Evolutionary conservation across 1,284 basidiomycete genomes (phyloP), one percentile per base, ranked within the genome.

Genomic region (Tilletia caries): DNA sequence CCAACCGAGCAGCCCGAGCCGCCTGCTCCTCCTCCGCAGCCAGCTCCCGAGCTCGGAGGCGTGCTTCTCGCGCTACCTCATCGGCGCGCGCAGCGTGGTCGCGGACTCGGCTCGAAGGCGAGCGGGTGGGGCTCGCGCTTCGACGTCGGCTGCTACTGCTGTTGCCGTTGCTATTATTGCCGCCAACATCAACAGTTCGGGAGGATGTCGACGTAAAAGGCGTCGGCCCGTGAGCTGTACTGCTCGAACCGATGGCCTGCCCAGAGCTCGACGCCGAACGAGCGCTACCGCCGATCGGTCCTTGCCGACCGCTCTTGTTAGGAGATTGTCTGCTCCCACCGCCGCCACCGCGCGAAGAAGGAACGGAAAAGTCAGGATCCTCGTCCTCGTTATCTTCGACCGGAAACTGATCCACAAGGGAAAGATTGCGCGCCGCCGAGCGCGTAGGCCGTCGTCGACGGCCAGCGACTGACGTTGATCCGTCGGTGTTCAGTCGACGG

Each of bases 301-400:
- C 15, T 15, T 15, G 37, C 37, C 8, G 37, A 41, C 37, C 15
- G 10, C 10, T 15, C 15, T 15, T 41, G 10, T 1, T 41, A 10
- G 10, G 37, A 10, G 37, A 15, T 6, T 15, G 8, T 15, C 37
- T 10, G 37, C 15, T 41, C 37, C 37, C 0, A 6, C 15, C 37
- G 15, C 15, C 0, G 10, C 15, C 37, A 41, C 15, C 10, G 37
- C 15, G 37, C 37, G 10, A 15, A 6, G 37, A 10, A 41, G 8
- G 15, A 10, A 10, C 8, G 8, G 37, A 41, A 6, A 34, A 34
- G 18, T 34, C 58, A 12, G 58, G 58, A 34, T 34, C 32, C 10
- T 62, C 12, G 10, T 62, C 58, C 58, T 62, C 58, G 32, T 62
- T 29, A 33, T 34, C 32, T 13, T 62, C 58, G 34, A 33, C 58